These are phyloP conservation scores for Physcomitrellopsis africana DNA, from an alignment of 225 moss, liverwort and hornwort genomes.

Conservation along the genomic window DNA sequence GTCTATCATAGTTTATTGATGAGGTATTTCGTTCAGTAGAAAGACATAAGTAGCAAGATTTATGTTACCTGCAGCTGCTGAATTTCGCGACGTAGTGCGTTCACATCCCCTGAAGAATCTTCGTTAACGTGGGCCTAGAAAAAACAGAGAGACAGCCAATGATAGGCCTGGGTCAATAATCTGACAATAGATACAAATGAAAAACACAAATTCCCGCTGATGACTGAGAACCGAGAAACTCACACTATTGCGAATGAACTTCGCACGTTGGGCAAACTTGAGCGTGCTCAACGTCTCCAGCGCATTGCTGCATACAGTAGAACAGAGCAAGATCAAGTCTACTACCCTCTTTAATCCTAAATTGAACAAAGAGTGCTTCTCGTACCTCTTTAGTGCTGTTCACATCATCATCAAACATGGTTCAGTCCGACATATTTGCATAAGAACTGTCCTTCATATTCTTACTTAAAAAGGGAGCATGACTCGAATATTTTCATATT, in stretches of 20 bases:
- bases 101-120: conserved; percentile 73
- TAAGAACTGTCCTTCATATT: neutral
- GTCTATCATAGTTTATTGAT: neutral
- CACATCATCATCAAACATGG: neutral
- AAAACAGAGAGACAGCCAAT: conserved; percentile 10
- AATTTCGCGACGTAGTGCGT: conserved; percentile 66
- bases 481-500: neutral
- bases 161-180: neutral
- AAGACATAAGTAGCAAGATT: too few species aligned
- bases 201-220: neutral
- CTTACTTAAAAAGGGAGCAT: neutral
- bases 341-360: neutral
- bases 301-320: conserved; percentile 48
- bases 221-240: neutral
- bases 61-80: conserved; percentile 56
- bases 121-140: conserved; percentile 74
- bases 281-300: conserved; percentile 78
- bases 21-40: too few species aligned
- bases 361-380: neutral
- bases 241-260: conserved; percentile 82
- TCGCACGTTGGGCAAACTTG: conserved; percentile 84
- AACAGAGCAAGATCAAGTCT: neutral
- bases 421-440: neutral
- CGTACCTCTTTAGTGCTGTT: neutral
- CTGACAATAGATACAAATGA: neutral